Base-by-base conservation (phyloP, 768 basidiomycete species). In the Mycena indigotica region DNA sequence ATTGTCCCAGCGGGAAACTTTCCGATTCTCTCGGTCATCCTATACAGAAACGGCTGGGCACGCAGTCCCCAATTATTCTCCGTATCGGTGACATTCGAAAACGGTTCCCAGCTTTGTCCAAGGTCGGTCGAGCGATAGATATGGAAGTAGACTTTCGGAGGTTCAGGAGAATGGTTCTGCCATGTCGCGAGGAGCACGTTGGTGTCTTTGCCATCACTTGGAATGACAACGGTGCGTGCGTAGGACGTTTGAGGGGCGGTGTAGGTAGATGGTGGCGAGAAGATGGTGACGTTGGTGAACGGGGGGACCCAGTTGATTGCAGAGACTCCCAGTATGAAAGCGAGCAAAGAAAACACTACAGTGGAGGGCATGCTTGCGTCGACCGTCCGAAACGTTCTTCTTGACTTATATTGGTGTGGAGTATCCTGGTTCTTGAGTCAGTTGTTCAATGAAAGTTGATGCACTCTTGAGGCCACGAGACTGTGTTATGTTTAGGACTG, bases 151-250 rank as follows among this genome's bases (percentile, higher is more conserved):
- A 53, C 56, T 28, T 61, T 56, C 1, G 65, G 65, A 17, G 63
- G 63, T 26, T 66, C 65, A 2, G 65, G 65, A 16, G 63, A 62
- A 49, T 62, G 56, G 41, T 66, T 61, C 50, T 63, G 58, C 65
- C 62, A 66, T 2, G 59, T 66, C 30, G 65, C 59, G 23, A 66
- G 62, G 15, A 66, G 65, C 21, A 63, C 65, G 48, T 66, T 58
- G 26, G 49, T 30, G n/a, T 63, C 64, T 4, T 40, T 38, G 19
- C 61, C 61, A 28, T 65, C 58, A 30, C 58, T 28, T 4, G 56
- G 41, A 28, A 66, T 57, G 19, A 66, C 56, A 13, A 66, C 13
- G 29, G 62, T 63, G 32, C 65, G 58, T 4, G 64, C 64, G 28
- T 65, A 65, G 35, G 63, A 61, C 12, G 64, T 65, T 23, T 61